Percentiles rank a stretch among this genome's conserved stretches.
phyloP scores from a whole-genome alignment of 2,329 filamentous ascomycete species.

The Hymenoscyphus linearis region DNA sequence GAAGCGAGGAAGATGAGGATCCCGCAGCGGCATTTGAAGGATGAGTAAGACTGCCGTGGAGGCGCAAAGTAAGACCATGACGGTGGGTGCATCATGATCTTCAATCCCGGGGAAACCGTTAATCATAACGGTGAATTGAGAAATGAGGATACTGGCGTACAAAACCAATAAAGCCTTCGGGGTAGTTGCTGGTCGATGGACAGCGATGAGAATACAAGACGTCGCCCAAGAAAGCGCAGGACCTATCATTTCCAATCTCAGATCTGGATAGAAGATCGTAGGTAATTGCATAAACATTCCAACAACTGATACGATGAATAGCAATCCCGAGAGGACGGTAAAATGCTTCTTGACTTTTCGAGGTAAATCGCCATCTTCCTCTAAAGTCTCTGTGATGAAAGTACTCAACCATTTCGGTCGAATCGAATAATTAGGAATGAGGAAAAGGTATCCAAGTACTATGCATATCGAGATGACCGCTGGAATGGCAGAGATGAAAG shows the following conservation, averaged over 20 bases:
- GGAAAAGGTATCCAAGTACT: conserved; percentile 25
- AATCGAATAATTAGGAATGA: conserved; percentile 30
- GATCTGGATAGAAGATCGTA: conserved; percentile 30
- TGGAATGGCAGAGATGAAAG: conserved; percentile 27
- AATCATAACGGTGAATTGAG: conserved; percentile 25
- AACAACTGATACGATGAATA: conserved; percentile 36
- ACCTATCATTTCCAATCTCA: conserved; percentile 36
- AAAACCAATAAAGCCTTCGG: conserved; percentile 23
- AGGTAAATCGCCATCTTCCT: conserved; percentile 30
- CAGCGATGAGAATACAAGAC: conserved; percentile 18
- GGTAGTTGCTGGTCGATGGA: conserved; percentile 22
- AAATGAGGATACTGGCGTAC: conserved; percentile 20
- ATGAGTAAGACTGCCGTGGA: conserved; percentile 47
- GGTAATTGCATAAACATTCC: conserved; percentile 34
- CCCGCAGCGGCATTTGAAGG: conserved; percentile 64
- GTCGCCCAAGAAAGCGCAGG: conserved; percentile 24
- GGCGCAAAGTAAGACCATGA: conserved; percentile 37
- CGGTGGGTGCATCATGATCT: conserved; percentile 11
- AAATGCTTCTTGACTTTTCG: conserved; percentile 23
- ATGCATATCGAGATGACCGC: conserved; percentile 28
- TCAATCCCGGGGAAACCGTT: conserved; percentile 28
- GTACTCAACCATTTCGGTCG: conserved; percentile 43
- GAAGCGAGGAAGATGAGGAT: conserved; percentile 46
- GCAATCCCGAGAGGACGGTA: conserved; percentile 30
- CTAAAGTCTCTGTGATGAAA: conserved; percentile 43